Conservation (phyloP, 2,329 filamentous ascomycete species). For the Gnomoniopsis smithogilvyi region DNA sequence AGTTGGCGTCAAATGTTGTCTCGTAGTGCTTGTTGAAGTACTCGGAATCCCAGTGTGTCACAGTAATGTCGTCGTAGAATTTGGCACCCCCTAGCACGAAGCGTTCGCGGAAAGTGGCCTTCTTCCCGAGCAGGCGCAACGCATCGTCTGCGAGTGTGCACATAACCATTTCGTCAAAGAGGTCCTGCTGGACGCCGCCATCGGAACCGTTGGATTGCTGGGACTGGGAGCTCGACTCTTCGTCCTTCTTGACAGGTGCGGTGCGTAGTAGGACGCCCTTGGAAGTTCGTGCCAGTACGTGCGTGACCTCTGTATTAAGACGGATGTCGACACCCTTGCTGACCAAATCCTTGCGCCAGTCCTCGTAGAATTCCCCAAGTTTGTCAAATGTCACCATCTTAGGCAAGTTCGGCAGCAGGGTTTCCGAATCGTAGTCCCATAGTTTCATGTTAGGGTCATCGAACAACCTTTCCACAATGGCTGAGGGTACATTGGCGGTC, state of each 20-base stretch:
- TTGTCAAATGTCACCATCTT: slow-evolving; percentile 67
- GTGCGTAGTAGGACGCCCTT: slow-evolving; percentile 49
- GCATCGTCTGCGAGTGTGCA: slow-evolving; percentile 45
- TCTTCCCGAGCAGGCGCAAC: slow-evolving; percentile 57
- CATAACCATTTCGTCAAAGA: slow-evolving; percentile 64
- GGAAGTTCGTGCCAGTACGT: slow-evolving; percentile 48
- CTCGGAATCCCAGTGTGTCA: slow-evolving; percentile 62
- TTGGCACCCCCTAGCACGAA: slow-evolving; percentile 68
- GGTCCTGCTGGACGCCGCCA: slow-evolving; percentile 45
- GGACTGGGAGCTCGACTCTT: slow-evolving; percentile 29
- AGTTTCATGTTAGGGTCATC: slow-evolving; percentile 57
- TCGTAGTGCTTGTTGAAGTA: slow-evolving; percentile 71
- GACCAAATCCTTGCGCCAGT: slow-evolving; percentile 53
- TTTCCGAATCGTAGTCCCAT: slow-evolving; percentile 56
- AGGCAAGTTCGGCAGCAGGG: slow-evolving; percentile 55
- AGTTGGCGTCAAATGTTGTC: slow-evolving; percentile 50
- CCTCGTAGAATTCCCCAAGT: slow-evolving; percentile 57
- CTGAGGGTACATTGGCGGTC: slow-evolving; percentile 66
- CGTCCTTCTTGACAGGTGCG: slow-evolving; percentile 39
- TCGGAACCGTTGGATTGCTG: slow-evolving; percentile 41
- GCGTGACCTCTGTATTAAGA: slow-evolving; percentile 52
- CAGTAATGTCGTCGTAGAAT: slow-evolving; percentile 67
- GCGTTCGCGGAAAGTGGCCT: slow-evolving; percentile 58
- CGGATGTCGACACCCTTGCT: slow-evolving; percentile 54
- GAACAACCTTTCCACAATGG: slow-evolving; percentile 61